Conservation (phyloP, 805 yeast species). For the Pichia californica region DNA sequence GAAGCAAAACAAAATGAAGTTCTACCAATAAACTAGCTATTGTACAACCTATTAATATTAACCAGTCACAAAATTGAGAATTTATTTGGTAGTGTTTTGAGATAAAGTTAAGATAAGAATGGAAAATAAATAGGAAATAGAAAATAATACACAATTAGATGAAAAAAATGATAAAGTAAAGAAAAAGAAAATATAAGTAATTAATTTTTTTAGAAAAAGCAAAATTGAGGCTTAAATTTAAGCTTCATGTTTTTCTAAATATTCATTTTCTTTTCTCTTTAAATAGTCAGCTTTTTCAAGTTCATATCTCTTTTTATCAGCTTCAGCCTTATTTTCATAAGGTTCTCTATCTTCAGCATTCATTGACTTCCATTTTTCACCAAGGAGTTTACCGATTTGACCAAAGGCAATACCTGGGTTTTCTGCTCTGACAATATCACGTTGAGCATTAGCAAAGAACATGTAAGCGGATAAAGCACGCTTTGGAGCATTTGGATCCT, state of each 20-base stretch:
- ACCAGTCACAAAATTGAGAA: background rate
- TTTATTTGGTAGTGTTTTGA: background rate
- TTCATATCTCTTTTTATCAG: conserved; percentile 97
- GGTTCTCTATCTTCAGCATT: conserved; percentile 78
- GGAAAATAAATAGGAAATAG: conserved; percentile 4
- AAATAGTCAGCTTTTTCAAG: conserved; percentile 86
- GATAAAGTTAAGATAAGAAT: background rate
- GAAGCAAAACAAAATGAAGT: background rate
- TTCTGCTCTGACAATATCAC: conserved; percentile 92
- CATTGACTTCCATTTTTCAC: conserved; percentile 95
- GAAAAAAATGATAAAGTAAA: background rate
- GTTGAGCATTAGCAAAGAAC: conserved; percentile 97
- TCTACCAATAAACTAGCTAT: conserved; percentile 3
- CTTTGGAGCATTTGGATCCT: conserved; percentile 98
- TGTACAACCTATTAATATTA: conserved; percentile 7
- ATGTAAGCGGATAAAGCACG: conserved; percentile 96
- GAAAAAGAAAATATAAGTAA: background rate
- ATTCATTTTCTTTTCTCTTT: conserved; percentile 20
- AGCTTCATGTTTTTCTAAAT: conserved; percentile 8
- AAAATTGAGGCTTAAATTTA: too few relatives aligned
- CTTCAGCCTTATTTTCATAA: conserved; percentile 87
- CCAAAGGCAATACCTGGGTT: conserved; percentile 96
- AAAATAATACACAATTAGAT: conserved; percentile 7
- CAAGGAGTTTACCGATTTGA: conserved; percentile 90
- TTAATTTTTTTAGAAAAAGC: too few relatives aligned